Evolutionary conservation across 192 early-diverging fungal species (phyloP).

Genomic region (Paraglomus brasilianum): DNA sequence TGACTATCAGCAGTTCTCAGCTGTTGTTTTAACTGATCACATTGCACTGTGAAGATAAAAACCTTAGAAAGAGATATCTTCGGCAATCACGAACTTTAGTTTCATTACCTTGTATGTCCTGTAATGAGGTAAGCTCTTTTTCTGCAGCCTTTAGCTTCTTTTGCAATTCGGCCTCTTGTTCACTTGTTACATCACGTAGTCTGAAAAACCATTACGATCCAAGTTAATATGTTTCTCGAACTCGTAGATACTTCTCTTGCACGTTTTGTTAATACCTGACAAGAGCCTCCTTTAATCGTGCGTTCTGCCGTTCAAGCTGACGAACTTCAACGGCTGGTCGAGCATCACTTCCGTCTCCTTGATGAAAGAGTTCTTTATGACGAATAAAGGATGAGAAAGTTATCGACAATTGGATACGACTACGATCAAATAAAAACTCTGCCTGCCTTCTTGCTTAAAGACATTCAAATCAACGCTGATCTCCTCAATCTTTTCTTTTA

Average conservation of each 20-base stretch:
- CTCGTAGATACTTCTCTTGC: background rate
- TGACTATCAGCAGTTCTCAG: conserved; percentile 64
- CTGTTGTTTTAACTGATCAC: conserved; percentile 54
- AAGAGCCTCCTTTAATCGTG: conserved; percentile 85
- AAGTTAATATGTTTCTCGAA: background rate
- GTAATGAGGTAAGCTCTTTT: conserved; percentile 60
- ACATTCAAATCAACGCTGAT: conserved; percentile 68
- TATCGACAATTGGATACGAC: background rate
- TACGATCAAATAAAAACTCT: background rate
- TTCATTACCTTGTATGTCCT: conserved; percentile 54
- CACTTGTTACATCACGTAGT: conserved; percentile 76
- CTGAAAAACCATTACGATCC: conserved; percentile 30
- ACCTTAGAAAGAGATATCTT: background rate
- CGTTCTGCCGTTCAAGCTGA: conserved; percentile 81
- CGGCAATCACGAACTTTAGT: no score
- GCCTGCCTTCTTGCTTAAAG: conserved; percentile 62
- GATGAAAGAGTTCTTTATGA: conserved; percentile 27
- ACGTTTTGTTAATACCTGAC: conserved; percentile 47
- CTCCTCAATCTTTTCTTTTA: conserved; percentile 83
- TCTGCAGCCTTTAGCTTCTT: conserved; percentile 67
- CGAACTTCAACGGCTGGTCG: conserved; percentile 55
- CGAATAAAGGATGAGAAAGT: conserved; percentile 6
- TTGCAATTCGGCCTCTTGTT: conserved; percentile 66
- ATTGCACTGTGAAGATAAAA: conserved; percentile 38
- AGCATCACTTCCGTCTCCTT: conserved; percentile 32